Evolutionary conservation across 2,329 filamentous ascomycete genomes (phyloP).

Genomic region (Cordyceps cateniannulata): DNA sequence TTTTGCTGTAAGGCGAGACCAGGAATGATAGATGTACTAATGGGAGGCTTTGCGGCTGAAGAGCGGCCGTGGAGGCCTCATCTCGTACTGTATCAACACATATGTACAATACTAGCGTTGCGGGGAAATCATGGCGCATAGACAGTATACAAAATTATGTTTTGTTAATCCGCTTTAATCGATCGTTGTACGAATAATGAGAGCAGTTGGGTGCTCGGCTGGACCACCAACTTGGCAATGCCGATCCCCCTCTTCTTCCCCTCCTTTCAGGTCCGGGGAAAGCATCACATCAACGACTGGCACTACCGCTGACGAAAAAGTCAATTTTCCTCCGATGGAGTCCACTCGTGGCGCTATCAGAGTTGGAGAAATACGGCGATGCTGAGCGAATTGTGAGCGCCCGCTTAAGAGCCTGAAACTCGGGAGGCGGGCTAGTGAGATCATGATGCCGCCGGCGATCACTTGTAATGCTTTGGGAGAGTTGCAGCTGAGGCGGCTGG

Average conservation of each 20-base stretch:
- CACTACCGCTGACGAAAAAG: background rate
- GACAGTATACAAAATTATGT: background rate
- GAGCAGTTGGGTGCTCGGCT: background rate
- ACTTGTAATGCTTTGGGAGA: background rate
- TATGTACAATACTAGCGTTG: background rate
- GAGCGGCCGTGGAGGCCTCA: no score
- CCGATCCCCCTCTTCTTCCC: background rate
- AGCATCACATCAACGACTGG: background rate
- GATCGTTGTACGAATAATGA: background rate
- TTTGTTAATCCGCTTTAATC: background rate
- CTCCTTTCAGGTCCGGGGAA: background rate
- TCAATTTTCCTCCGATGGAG: background rate
- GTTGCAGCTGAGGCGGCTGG: background rate
- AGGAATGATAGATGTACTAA: slow-evolving; percentile 1
- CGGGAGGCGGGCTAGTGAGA: background rate
- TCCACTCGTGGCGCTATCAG: background rate
- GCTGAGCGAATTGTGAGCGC: background rate
- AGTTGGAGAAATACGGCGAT: background rate
- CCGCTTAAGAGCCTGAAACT: background rate
- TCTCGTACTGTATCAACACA: background rate
- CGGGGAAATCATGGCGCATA: background rate
- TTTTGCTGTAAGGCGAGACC: slow-evolving; percentile 63
- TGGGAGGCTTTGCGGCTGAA: background rate
- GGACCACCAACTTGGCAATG: background rate
- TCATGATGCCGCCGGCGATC: background rate